Percentiles rank a stretch among this genome's conserved stretches.
Conservation (phyloP, 106 monocot species). For the Amphibolis antarctica region DNA sequence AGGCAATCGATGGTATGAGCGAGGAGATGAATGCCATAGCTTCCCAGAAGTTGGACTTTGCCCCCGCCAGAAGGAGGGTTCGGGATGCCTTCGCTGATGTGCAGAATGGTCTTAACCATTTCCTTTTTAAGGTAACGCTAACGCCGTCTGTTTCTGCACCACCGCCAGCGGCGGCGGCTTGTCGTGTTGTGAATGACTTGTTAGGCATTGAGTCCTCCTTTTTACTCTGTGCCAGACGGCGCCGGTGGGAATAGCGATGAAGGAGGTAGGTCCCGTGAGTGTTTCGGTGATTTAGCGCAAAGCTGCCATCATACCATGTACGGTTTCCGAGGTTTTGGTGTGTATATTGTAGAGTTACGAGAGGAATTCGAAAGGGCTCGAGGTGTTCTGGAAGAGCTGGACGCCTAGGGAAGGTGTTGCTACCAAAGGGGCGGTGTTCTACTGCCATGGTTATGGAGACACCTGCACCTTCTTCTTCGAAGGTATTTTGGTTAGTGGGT, state of each 20-base stretch:
- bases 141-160: too few species aligned
- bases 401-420: constrained; percentile 31
- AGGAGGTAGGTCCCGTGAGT: constrained; percentile 41
- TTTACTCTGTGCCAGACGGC: constrained; percentile 41
- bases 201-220: not conserved
- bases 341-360: constrained; percentile 41
- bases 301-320: not conserved
- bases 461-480: constrained; percentile 99
- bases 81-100: constrained; percentile 44
- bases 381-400: constrained; percentile 98
- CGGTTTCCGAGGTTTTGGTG: not conserved
- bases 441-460: constrained; percentile 97
- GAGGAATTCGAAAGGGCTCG: constrained; percentile 57
- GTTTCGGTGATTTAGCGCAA: not conserved
- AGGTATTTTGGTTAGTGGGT: constrained; percentile 20
- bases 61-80: constrained; percentile 44
- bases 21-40: constrained; percentile 64
- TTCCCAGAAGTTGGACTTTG: constrained; percentile 48
- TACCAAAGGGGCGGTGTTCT: constrained; percentile 71
- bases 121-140: constrained; percentile 65
- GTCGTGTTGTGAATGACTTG: too few species aligned
- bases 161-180: too few species aligned
- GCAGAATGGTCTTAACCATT: constrained; percentile 67
- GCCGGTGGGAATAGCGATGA: constrained; percentile 49
- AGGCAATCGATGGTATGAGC: constrained; percentile 45